phyloP scores from a whole-genome alignment of 768 basidiomycete genomes.

The Russula virescens region DNA sequence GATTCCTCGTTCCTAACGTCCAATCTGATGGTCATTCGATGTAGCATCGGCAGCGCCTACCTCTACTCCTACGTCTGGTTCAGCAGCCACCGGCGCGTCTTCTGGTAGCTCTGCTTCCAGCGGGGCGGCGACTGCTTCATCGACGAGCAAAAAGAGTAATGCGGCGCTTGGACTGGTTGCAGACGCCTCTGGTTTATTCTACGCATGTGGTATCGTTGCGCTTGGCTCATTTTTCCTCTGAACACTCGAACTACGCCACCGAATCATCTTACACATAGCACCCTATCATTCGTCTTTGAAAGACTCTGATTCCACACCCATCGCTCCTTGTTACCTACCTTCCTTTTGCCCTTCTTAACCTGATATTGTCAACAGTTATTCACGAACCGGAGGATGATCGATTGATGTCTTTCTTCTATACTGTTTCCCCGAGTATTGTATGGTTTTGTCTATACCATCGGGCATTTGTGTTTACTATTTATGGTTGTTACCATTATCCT shows the following conservation, averaged over 20 bases:
- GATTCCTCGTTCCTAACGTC: neutral
- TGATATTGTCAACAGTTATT: slow-evolving; percentile 10
- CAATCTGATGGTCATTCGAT: neutral
- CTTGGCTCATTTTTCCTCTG: slow-evolving; percentile 13
- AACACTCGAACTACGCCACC: neutral
- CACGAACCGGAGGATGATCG: slow-evolving; percentile 9
- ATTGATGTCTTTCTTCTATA: slow-evolving; percentile 3
- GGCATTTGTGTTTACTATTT: neutral
- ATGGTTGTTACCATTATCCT: neutral
- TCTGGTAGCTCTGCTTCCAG: slow-evolving; percentile 2
- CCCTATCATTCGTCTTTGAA: neutral
- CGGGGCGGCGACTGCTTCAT: slow-evolving; percentile 5
- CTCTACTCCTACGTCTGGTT: neutral
- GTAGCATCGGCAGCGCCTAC: slow-evolving; percentile 17
- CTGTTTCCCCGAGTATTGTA: slow-evolving; percentile 2
- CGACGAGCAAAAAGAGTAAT: slow-evolving; percentile 3
- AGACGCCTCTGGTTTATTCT: slow-evolving; percentile 2
- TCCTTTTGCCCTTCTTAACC: neutral
- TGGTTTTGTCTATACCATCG: neutral
- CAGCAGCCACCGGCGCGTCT: neutral
- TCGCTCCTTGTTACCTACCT: neutral
- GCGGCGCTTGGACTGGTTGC: neutral
- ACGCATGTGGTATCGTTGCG: slow-evolving; percentile 5
- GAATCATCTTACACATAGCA: neutral
- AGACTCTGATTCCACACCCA: neutral